Evolutionary conservation across 2,329 filamentous ascomycete genomes (phyloP), one percentile per base, ranked within the genome.

Genomic region (Xylogone sp.): DNA sequence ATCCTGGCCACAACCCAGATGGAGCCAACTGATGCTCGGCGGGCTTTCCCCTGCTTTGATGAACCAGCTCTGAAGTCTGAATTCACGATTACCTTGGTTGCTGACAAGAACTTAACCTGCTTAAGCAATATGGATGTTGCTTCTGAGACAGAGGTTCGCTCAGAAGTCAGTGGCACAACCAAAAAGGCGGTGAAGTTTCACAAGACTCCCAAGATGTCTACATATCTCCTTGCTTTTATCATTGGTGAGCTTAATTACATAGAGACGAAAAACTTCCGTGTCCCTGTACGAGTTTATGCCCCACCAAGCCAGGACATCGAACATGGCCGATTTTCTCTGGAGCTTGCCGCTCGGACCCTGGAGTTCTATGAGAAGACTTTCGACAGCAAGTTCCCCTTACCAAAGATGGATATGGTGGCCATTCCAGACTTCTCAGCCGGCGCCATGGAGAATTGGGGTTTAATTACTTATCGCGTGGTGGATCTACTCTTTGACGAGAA

Each of bases 381-480:
- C 61, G 88, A 88, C 60, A 92, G 84, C 68, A 76, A 87, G 27
- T 97, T 94, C 66, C 90, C 90, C 6, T 75, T 96, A 42, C 90
- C 90, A 48, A 96, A 96, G 79, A 94, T 96, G 88, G 90, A 96
- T 71, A 94, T 96, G 87, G 86, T 96, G 61, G 92, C 93, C 43
- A 92, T 97, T 65, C 93, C 93, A 16, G 93, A 97, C 68, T 97
- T 97, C 68, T 90, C 90, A 47, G 90, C 91, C 46, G 93, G 93
- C 56, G 93, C 92, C 53, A 97, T 97, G 92, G 92, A 97, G 78
- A 97, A 97, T 70, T 97, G 93, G 93, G 93, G 93, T 66, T 76
- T 97, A 48, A 84, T 97, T 60, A 97, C 93, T 6, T 97, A 97
- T 74, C 87, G 93, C 58, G 88, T 96, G 20, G 92, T 97, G 29